These are phyloP conservation scores for Auxenochlorella protothecoides DNA, from an alignment of 139 green algal species.

Conservation along the genomic window DNA sequence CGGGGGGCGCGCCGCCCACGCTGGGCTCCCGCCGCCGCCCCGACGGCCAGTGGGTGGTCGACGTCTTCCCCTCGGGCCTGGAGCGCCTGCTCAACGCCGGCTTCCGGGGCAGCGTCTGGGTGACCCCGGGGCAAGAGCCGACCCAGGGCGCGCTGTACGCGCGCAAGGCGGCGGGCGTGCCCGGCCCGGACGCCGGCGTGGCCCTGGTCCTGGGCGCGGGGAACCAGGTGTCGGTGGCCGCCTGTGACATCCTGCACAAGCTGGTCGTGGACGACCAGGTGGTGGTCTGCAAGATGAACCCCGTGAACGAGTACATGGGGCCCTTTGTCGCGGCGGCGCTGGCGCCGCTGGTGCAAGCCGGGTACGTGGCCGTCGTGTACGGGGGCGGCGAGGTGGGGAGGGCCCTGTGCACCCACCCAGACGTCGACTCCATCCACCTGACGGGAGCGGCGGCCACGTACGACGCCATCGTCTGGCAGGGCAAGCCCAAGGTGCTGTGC, in stretches of 20 bases:
- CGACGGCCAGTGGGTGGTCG: conserved; percentile 35
- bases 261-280: conserved; percentile 55
- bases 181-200: conserved; percentile 17
- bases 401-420: conserved; percentile 37
- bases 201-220: conserved; percentile 61
- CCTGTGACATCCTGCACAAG: conserved; percentile 52
- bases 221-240: conserved; percentile 44
- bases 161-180: conserved; percentile 22
- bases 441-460: conserved; percentile 57
- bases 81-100: conserved; percentile 42
- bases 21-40: conserved; percentile 1
- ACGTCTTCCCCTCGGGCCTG: conserved; percentile 41
- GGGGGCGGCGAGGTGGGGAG: conserved; percentile 48
- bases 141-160: conserved; percentile 36
- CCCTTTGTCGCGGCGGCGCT: conserved; percentile 40
- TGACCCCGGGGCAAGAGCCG: conserved; percentile 45
- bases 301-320: conserved; percentile 55
- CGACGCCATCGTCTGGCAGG: conserved; percentile 67
- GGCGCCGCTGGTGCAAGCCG: conserved; percentile 45
- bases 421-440: conserved; percentile 55
- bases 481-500: conserved; percentile 12
- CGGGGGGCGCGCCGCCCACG: conserved; percentile 20
- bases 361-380: conserved; percentile 62
- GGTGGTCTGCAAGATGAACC: conserved; percentile 73
- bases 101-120: conserved; percentile 56